Conservation (phyloP, 331 rosid genomes). For the Malus hybrid region DNA sequence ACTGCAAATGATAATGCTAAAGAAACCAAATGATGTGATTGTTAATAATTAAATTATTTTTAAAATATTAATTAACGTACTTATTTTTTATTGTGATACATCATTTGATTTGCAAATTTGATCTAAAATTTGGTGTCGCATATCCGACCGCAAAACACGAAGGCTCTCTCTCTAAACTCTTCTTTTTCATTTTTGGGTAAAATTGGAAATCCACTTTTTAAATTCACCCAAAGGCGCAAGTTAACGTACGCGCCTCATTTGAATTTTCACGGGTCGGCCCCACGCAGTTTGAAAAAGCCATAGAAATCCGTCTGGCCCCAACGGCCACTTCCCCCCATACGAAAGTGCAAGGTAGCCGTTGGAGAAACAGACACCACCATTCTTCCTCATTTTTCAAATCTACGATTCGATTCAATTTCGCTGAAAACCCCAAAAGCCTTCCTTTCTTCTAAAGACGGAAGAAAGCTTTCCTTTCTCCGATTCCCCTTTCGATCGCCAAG, state of each 20-base stretch:
- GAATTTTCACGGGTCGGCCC: constrained; percentile 3
- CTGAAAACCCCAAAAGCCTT: background rate
- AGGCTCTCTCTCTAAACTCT: too few relatives aligned
- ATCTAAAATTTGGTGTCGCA: accelerated
- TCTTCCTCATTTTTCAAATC: constrained; percentile 3
- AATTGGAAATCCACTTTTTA: too few relatives aligned
- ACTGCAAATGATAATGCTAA: too few relatives aligned
- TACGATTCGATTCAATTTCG: background rate
- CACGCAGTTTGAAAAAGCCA: background rate
- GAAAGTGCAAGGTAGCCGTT: constrained; percentile 15
- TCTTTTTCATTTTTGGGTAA: too few relatives aligned
- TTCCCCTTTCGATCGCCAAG: constrained; percentile 5
- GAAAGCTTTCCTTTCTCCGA: constrained; percentile 13
- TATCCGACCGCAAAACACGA: too few relatives aligned
- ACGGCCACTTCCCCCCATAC: constrained; percentile 9
- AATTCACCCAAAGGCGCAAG: background rate
- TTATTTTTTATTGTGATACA: too few relatives aligned
- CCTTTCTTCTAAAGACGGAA: constrained; percentile 5
- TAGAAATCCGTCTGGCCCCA: constrained; percentile 1
- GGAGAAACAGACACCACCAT: background rate
- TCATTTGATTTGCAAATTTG: too few relatives aligned
- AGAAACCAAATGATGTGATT: too few relatives aligned
- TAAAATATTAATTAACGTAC: accelerated
- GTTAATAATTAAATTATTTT: too few relatives aligned
- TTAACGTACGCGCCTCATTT: constrained; percentile 5